A percentile compares a stretch with the other conserved stretches of the same genome.
These are phyloP conservation scores for Cladophialophora carrionii DNA, from an alignment of 2,329 filamentous ascomycete genomes.

Conservation along the genomic window DNA sequence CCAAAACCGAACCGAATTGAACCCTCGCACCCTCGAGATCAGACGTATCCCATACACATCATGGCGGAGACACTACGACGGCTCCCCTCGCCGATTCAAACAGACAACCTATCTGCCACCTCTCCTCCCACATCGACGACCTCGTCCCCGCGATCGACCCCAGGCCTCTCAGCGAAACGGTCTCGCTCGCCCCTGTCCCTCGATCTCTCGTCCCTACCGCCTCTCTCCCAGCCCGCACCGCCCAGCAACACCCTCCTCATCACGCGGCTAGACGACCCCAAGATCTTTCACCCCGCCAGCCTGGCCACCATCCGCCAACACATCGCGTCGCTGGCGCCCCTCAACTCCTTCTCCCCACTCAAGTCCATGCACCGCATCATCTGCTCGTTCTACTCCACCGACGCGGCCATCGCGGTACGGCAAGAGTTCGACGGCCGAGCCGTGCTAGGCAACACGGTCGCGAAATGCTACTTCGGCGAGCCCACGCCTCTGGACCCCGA, in stretches of 20 bases:
- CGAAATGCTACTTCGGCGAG: conserved; percentile 58
- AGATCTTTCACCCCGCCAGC: conserved; percentile 52
- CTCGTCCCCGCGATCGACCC: conserved; percentile 40
- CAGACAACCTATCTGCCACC: conserved; percentile 22
- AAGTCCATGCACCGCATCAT: conserved; percentile 56
- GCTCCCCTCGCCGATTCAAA: conserved; percentile 27
- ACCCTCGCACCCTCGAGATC: conserved; percentile 1
- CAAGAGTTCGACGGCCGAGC: conserved; percentile 48
- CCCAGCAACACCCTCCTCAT: conserved; percentile 57
- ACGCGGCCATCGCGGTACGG: conserved; percentile 50
- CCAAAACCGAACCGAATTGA: not conserved
- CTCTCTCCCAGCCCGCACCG: conserved; percentile 51
- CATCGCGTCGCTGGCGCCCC: conserved; percentile 47
- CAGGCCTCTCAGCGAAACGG: conserved; percentile 28
- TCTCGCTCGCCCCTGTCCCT: conserved; percentile 47
- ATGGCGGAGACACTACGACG: conserved; percentile 25
- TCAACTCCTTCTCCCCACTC: conserved; percentile 57
- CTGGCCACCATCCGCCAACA: conserved; percentile 50
- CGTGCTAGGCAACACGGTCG: conserved; percentile 44
- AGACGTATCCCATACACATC: not conserved
- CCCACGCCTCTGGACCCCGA: conserved; percentile 51
- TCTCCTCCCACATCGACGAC: conserved; percentile 40
- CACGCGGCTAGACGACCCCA: conserved; percentile 52
- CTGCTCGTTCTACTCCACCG: conserved; percentile 51
- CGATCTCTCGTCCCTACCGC: conserved; percentile 52